Base-by-base conservation (phyloP, 2,329 filamentous ascomycete species). In the Leptographium procerum region DNA sequence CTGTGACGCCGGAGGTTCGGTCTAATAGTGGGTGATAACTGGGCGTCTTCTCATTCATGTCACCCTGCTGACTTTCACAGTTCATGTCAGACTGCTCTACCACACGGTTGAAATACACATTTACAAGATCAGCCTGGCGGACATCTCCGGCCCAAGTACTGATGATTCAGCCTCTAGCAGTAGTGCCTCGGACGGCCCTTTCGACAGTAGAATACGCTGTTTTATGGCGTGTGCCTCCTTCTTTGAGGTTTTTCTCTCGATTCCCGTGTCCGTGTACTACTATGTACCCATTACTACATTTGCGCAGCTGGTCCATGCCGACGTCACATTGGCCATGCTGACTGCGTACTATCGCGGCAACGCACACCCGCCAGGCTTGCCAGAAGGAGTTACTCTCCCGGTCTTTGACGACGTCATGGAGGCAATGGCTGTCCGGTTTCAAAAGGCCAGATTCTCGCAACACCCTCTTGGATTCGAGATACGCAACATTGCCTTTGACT, bases 281-380 rank as follows among this genome's bases (percentile, higher is more conserved):
- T 56, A 61, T 11, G 50, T 65, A 2, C 61, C 63, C 22, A 52
- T 61, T 9, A 57, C 59, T 4, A 10, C 61, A 6, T 61, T 62
- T n/a, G 51, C 56, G 7, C 61, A 64, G 54, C 54, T 65, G 6
- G 60, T 63, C 8, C 61, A 64, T 16, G 61, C 61, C n/a, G 61
- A 63, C 50, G 40, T 63, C 1, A 64, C 61, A 3, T 57, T 65
- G n/a, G 64, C 62, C 22, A 61, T 60, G 48, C 59, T 65, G 33
- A 64, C 62, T 22, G 63, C 62, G 22, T 57, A 57, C 40, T 64
- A 60, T 29, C 57, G 63, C 36, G 61, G 64, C 55, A 62, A 58
- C 45, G 56, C 60, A 1, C 40, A 22, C 0, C 60, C 60, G 10
- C 40, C 45, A 1, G 61, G 57, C 9, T 11, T 55, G 1, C 57